Evolutionary conservation across 2,329 filamentous ascomycete genomes (phyloP).

Genomic region (Verticillium tricorpus): DNA sequence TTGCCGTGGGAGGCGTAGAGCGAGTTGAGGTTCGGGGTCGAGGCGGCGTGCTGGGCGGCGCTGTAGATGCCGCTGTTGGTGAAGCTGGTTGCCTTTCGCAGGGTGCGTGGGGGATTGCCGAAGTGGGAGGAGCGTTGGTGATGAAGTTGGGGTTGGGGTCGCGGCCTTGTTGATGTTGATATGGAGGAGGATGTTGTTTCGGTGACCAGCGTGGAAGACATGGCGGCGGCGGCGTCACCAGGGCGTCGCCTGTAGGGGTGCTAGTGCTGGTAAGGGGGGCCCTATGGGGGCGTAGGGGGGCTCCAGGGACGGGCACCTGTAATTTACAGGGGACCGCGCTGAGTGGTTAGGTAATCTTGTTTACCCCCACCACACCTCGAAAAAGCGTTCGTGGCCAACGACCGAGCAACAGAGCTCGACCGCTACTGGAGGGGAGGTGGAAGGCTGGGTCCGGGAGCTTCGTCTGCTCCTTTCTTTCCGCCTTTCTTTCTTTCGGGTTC

Average conservation of each 20-base stretch:
- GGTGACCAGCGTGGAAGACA: conserved; percentile 3
- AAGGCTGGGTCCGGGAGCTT: neutral
- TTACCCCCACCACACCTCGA: neutral
- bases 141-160: conserved; percentile 5
- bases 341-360: neutral
- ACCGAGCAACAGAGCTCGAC: neutral
- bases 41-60: conserved; percentile 34
- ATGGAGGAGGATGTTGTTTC: conserved; percentile 3
- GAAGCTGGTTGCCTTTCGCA: conserved; percentile 36
- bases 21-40: conserved; percentile 54
- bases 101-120: conserved; percentile 11
- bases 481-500: neutral
- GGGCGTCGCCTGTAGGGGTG: neutral
- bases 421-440: neutral
- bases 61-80: conserved; percentile 23
- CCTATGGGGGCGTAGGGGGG: neutral
- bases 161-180: conserved; percentile 1
- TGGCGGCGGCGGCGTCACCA: neutral
- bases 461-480: neutral
- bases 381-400: neutral
- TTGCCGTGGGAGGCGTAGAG: conserved; percentile 39
- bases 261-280: neutral
- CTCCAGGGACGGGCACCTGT: neutral
- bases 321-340: neutral
- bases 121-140: conserved; percentile 8